These are phyloP conservation scores for Rhodamnia rubescens DNA, from an alignment of 345 rosid genomes.

Conservation along the genomic window DNA sequence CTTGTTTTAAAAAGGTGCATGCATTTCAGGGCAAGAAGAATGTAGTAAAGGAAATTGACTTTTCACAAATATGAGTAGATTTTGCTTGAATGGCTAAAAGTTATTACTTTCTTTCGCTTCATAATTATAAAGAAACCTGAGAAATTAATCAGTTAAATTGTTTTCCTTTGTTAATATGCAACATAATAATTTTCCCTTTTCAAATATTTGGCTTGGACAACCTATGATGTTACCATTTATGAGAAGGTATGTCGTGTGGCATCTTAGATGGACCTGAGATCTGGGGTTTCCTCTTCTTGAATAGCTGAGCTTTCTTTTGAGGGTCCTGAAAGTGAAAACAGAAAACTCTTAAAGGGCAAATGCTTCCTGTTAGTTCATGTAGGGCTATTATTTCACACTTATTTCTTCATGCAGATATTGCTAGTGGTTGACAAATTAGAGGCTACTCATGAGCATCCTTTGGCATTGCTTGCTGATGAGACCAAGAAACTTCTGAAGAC, in stretches of 20 bases:
- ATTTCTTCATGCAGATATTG: conserved; percentile 38
- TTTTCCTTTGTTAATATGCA: background rate
- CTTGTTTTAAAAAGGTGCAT: background rate
- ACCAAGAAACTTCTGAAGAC: conserved; percentile 61
- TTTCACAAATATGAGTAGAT: background rate
- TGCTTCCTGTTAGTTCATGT: background rate
- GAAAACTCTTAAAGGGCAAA: background rate
- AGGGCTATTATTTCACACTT: background rate
- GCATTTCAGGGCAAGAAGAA: background rate
- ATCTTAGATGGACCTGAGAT: background rate
- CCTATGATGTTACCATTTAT: background rate
- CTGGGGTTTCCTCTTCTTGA: background rate
- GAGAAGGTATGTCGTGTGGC: background rate
- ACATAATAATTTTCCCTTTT: background rate
- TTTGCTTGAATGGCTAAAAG: background rate
- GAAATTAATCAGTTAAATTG: background rate
- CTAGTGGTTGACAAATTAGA: conserved; percentile 61
- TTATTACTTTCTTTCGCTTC: background rate
- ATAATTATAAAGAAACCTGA: background rate
- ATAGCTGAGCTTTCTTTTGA: background rate
- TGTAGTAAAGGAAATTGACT: background rate
- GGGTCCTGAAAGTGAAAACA: background rate
- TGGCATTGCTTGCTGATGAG: conserved; percentile 89
- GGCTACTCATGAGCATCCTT: conserved; percentile 50
- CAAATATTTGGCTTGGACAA: background rate